Base-by-base conservation (phyloP, 495 filamentous ascomycete genomes). In the Aspergillus nanangensis region DNA sequence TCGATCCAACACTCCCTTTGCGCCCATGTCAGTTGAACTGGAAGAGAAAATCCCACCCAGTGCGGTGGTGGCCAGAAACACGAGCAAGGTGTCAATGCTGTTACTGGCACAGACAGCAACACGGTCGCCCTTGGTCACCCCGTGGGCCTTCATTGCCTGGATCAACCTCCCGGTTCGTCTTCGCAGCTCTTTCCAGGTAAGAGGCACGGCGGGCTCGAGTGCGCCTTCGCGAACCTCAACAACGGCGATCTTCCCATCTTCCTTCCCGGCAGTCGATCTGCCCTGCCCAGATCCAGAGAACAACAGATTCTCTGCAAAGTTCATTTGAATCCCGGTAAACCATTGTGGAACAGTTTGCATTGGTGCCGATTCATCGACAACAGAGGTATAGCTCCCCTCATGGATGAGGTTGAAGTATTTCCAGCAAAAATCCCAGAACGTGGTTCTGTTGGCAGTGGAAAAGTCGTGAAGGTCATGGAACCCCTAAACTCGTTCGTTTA, bases 241-340 rank as follows among this genome's bases (percentile, higher is more conserved):
- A 21, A 82, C 47, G 17, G 83, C 86, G 31, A 86, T 68, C 55
- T 83, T 86, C 40, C 49, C 54, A 41, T 89, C 82, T 53, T 88
- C 84, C 63, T 92, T 92, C 24, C 75, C 72, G 10, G n/a, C 37
- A 46, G 44, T 48, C 31, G 11, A 49, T 42, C 31, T 42, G 33
- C 24, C 14, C 1, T 23, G 35, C 37, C 24, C 46, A n/a, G 32
- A 15, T 7, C 44, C 45, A 1, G 60, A 60, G 40, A 65, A 70
- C 10, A 91, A 74, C n/a, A 91, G 63, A 52, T 92, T 92, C 66
- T 91, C 84, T 2, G 87, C 86, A 52, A 90, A 91, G 55, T 92
- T 92, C 36, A 91, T 66, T 21, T 68, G 76, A 3, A 86, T 70
- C 3, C 82, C 84, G 8, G 74, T 55, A 34, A 69, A 69, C 71